Base-by-base conservation (phyloP, 2,329 filamentous ascomycete genomes). In the Macrophomina phaseolina region DNA sequence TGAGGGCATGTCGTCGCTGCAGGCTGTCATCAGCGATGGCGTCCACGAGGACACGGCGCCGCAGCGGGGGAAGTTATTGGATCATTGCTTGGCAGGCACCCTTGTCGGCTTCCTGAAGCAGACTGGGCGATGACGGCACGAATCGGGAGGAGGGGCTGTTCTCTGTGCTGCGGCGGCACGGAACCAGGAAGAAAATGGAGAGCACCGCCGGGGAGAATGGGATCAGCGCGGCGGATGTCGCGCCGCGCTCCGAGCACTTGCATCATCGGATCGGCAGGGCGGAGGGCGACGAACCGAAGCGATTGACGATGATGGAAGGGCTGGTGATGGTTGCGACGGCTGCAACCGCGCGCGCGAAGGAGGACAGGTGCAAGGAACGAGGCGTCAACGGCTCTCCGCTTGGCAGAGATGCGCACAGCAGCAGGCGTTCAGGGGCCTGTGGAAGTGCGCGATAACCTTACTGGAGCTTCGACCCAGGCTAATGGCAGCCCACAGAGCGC, bases 261-360 rank as follows among this genome's bases (percentile, higher is more conserved):
- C 55, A 45, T 58, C 55, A 32, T 45, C 18, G 28, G 55, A 58
- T 58, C 55, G 55, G 18, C 55, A 28, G 55, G 12, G 52, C n/a
- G 32, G 14, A 18, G 18, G 38, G 23, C 38, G 38, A 16, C 30
- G 38, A 18, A 16, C 14, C 38, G 6, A 12, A 7, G 36, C 14
- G 23, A 5, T 16, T 45, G 53, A 3, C 52, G 36, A 30, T 30
- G 53, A 6, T 23, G 18, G 4, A 6, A 28, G 11, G 16, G 53
- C 36, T 6, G 34, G 23, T 23, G 53, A 30, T 42, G 53, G n/a
- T 18, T 28, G 53, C 23, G 52, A 5, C 23, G 36, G 7, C 7
- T 18, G 51, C 30, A 38, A 36, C 51, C 51, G 51, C 51, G 36
- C 46, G 46, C 46, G 23, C 23, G 23, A 16, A 12, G 7, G 18